phyloP scores from a whole-genome alignment of 2,329 filamentous ascomycete genomes.

The Fusarium sororula region DNA sequence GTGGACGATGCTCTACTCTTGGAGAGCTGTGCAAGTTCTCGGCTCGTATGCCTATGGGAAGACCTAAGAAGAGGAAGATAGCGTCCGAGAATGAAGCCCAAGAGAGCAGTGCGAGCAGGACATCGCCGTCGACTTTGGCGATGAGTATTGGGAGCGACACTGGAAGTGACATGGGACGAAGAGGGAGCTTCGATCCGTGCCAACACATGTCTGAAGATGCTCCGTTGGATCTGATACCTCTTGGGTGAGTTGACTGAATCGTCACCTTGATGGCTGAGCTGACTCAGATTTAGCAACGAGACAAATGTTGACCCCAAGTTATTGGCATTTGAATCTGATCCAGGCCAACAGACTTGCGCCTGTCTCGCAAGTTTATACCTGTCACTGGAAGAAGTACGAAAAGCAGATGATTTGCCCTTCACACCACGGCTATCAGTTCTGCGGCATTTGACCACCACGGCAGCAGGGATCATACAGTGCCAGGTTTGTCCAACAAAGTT shows the following conservation, averaged over 20 bases:
- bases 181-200: constrained; percentile 18
- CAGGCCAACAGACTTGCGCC: constrained; percentile 29
- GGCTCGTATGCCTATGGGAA: constrained; percentile 38
- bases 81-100: constrained; percentile 2
- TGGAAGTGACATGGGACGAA: constrained; percentile 5
- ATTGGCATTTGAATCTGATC: constrained; percentile 3
- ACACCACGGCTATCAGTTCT: constrained; percentile 26
- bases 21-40: constrained; percentile 36
- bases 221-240: constrained; percentile 2
- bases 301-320: constrained; percentile 26
- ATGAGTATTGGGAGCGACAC: constrained; percentile 12
- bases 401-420: constrained; percentile 30
- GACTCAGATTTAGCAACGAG: constrained; percentile 26
- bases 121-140: constrained; percentile 9
- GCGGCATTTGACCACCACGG: constrained; percentile 24
- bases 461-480: constrained; percentile 31
- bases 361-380: constrained; percentile 40
- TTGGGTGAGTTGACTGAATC: constrained; percentile 17
- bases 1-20: constrained; percentile 26
- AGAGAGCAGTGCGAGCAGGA: constrained; percentile 11
- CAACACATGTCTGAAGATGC: constrained; percentile 20
- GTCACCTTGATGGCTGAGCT: constrained; percentile 3
- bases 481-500: constrained; percentile 37
- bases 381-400: constrained; percentile 38
- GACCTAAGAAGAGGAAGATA: constrained; percentile 40